Percentiles rank a stretch among this genome's conserved stretches.
Conservation (phyloP, 2,329 filamentous ascomycete species). For the Talaromyces sp. region DNA sequence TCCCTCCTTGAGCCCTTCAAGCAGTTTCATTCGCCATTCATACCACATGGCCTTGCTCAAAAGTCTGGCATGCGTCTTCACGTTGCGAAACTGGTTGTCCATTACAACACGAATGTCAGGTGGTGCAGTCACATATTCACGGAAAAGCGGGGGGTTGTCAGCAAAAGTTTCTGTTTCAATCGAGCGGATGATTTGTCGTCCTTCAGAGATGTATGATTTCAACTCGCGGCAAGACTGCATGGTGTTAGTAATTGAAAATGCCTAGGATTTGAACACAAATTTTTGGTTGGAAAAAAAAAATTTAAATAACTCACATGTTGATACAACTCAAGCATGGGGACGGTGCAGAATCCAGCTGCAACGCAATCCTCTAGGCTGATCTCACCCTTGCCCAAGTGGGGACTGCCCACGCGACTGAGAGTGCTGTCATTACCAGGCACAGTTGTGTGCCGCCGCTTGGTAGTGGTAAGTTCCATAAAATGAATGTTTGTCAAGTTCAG, state of each 20-base stretch:
- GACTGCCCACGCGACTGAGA: conserved; percentile 14
- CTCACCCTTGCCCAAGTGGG: conserved; percentile 16
- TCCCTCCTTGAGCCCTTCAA: conserved; percentile 74
- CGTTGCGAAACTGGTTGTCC: conserved; percentile 96
- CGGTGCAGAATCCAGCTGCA: conserved; percentile 81
- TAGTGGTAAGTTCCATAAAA: conserved; percentile 98
- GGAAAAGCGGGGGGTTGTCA: conserved; percentile 86
- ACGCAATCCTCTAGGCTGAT: conserved; percentile 66
- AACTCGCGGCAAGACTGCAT: conserved; percentile 76
- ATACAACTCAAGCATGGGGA: conserved; percentile 90
- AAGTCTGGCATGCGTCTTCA: conserved; percentile 85
- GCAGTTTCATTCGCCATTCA: conserved; percentile 88
- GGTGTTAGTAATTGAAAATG: neutral
- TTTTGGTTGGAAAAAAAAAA: neutral
- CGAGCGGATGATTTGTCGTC: conserved; percentile 79
- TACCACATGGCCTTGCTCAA: conserved; percentile 98
- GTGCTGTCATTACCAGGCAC: conserved; percentile 48
- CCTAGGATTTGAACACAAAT: neutral
- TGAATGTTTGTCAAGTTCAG: conserved; percentile 92
- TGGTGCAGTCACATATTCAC: conserved; percentile 81
- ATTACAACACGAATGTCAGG: conserved; percentile 79
- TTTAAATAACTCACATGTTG: conserved; percentile 61
- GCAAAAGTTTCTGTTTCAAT: conserved; percentile 85
- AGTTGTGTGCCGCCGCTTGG: conserved; percentile 81
- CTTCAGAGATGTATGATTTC: conserved; percentile 94